Percentiles rank a stretch among this genome's conserved stretches.
phyloP scores from a whole-genome alignment of 305 asterid genomes.

The Rubia balearica region DNA sequence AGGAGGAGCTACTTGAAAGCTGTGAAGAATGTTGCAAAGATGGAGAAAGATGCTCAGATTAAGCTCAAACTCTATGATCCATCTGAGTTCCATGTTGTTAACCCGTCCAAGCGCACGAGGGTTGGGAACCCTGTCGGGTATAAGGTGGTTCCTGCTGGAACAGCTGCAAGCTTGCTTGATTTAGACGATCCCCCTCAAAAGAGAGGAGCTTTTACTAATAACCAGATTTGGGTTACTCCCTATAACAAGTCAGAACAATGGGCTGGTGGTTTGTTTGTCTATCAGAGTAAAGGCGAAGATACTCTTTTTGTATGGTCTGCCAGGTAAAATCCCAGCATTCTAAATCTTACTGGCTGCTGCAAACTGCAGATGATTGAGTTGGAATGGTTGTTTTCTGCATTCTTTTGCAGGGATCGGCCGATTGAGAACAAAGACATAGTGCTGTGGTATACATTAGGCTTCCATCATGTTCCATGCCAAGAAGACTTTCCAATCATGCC shows the following conservation, averaged over 20 bases:
- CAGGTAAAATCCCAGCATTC: slow-evolving; percentile 36
- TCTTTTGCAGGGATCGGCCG: slow-evolving; percentile 47
- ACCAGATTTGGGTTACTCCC: slow-evolving; percentile 93
- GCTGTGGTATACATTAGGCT: slow-evolving; percentile 89
- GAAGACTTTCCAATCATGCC: slow-evolving; percentile 97
- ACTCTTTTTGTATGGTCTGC: slow-evolving; percentile 74
- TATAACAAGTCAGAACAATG: slow-evolving; percentile 67
- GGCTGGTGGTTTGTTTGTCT: slow-evolving; percentile 82
- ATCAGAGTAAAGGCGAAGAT: slow-evolving; percentile 82
- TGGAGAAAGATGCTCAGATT: slow-evolving; percentile 78
- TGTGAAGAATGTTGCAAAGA: slow-evolving; percentile 57
- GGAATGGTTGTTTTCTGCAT: neutral
- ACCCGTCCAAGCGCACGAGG: slow-evolving; percentile 58
- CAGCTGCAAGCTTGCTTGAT: slow-evolving; percentile 81
- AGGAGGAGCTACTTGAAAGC: slow-evolving; percentile 78
- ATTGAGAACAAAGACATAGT: slow-evolving; percentile 80
- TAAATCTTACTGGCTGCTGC: too few species aligned
- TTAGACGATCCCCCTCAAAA: slow-evolving; percentile 71
- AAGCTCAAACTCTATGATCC: slow-evolving; percentile 76
- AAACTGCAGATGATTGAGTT: neutral
- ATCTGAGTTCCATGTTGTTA: slow-evolving; percentile 72
- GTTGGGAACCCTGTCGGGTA: slow-evolving; percentile 90
- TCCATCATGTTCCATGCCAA: slow-evolving; percentile 93
- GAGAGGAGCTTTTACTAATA: slow-evolving; percentile 79
- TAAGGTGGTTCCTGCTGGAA: slow-evolving; percentile 79